Conservation (phyloP, 1,284 basidiomycete genomes). For the Trichosporon asahii region DNA sequence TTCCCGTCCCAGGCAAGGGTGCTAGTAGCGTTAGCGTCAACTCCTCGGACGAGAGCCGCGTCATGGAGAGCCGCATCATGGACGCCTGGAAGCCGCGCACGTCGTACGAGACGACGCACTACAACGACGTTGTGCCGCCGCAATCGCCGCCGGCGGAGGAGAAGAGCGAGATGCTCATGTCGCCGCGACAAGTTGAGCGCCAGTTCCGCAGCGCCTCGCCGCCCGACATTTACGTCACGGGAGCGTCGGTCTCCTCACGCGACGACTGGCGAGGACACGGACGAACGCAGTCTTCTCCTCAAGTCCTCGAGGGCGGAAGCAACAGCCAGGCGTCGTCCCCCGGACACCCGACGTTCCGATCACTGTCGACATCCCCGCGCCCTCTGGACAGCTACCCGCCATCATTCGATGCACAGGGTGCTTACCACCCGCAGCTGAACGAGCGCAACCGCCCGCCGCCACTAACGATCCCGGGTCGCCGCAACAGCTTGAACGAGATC, state of each 20-base stretch:
- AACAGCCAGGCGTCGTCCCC: not conserved
- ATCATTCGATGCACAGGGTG: not conserved
- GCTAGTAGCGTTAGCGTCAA: conserved; percentile 4
- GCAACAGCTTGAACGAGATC: conserved; percentile 43
- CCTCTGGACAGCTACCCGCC: conserved; percentile 3
- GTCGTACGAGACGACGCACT: conserved; percentile 8
- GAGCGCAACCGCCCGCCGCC: conserved; percentile 32
- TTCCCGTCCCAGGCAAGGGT: conserved; percentile 14
- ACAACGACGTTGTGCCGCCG: conserved; percentile 6
- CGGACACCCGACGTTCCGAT: conserved; percentile 3
- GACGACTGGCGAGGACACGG: conserved; percentile 19
- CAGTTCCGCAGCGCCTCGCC: conserved; percentile 3
- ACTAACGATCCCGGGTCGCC: conserved; percentile 34
- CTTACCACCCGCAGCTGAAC: conserved; percentile 5
- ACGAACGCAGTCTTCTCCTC: conserved; percentile 33
- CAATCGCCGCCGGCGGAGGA: conserved; percentile 16
- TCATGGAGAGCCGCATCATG: conserved; percentile 34
- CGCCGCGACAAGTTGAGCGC: not conserved
- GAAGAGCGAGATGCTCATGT: conserved; percentile 8
- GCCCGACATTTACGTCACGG: not conserved
- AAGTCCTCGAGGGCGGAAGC: conserved; percentile 17
- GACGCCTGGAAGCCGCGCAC: conserved; percentile 28
- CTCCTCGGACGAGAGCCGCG: conserved; percentile 25
- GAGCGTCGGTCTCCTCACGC: conserved; percentile 23
- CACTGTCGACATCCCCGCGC: conserved; percentile 14